Evolutionary conservation across 768 basidiomycete genomes (phyloP).

Genomic region (Xanthoconium stramineum): DNA sequence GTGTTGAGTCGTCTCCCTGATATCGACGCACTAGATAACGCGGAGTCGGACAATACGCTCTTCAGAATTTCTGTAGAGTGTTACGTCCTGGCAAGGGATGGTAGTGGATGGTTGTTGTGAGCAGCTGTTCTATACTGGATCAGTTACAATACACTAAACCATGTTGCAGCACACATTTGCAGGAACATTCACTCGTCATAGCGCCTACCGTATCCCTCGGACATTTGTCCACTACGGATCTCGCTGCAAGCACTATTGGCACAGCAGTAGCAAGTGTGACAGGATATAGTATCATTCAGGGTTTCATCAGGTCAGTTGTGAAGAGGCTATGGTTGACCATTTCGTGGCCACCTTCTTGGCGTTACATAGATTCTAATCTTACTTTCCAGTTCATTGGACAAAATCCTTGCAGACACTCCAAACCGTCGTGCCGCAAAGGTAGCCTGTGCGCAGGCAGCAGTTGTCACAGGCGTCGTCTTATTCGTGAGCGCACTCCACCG

Average conservation of each 20-base stretch:
- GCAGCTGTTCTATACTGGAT: not conserved
- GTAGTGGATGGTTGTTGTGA: slow-evolving; percentile 23
- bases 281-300: slow-evolving; percentile 41
- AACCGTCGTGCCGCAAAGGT: slow-evolving; percentile 13
- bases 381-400: slow-evolving; percentile 18
- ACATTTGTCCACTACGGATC: slow-evolving; percentile 50
- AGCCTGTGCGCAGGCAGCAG: slow-evolving; percentile 16
- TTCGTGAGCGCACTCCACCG: slow-evolving; percentile 12
- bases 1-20: slow-evolving; percentile 17
- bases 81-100: slow-evolving; percentile 23
- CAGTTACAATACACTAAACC: not conserved
- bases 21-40: slow-evolving; percentile 18
- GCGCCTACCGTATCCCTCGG: slow-evolving; percentile 41
- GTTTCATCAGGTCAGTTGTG: slow-evolving; percentile 35
- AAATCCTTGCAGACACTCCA: slow-evolving; percentile 13
- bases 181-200: slow-evolving; percentile 25
- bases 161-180: slow-evolving; percentile 15
- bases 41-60: not conserved
- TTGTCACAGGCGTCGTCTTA: slow-evolving; percentile 24
- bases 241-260: slow-evolving; percentile 48
- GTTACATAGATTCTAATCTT: slow-evolving; percentile 10
- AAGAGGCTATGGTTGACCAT: not conserved
- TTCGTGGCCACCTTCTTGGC: not conserved
- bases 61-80: slow-evolving; percentile 16
- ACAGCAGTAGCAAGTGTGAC: slow-evolving; percentile 42